A percentile compares a stretch with the other conserved stretches of the same genome.
Conservation (phyloP, 108 stramenopile species). For the Mayamaea pseudoterrestris region DNA sequence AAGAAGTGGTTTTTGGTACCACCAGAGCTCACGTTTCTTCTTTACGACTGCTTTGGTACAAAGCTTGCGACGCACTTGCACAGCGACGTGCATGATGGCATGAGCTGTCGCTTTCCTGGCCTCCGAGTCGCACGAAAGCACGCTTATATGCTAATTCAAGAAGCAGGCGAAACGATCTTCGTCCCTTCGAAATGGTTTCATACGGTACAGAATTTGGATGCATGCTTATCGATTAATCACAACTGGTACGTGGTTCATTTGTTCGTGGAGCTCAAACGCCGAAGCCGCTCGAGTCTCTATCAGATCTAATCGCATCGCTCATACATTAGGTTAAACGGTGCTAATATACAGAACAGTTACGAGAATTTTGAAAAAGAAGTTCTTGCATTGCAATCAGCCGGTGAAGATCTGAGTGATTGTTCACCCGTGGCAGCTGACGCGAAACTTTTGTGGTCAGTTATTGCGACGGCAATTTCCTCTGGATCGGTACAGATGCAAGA, state of each 20-base stretch:
- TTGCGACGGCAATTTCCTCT: too few species aligned
- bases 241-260: too few species aligned
- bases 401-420: too few species aligned
- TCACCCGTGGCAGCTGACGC: too few species aligned
- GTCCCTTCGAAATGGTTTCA: conserved; percentile 55
- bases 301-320: too few species aligned
- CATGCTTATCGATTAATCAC: conserved; percentile 51
- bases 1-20: conserved; percentile 42
- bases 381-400: neutral
- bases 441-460: too few species aligned
- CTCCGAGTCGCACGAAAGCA: neutral
- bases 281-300: too few species aligned
- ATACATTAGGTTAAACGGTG: too few species aligned
- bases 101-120: conserved; percentile 5
- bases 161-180: conserved; percentile 44
- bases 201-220: conserved; percentile 43
- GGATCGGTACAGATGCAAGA: too few species aligned
- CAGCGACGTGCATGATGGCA: conserved; percentile 1
- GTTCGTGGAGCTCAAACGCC: too few species aligned
- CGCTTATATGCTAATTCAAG: conserved; percentile 26
- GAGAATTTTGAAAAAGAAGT: conserved; percentile 10
- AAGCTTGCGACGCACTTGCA: conserved; percentile 4
- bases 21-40: conserved; percentile 6
- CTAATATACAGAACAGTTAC: conserved; percentile 12
- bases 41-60: conserved; percentile 5